phyloP scores from a whole-genome alignment of 345 rosid genomes.

The Limnanthes douglasii region DNA sequence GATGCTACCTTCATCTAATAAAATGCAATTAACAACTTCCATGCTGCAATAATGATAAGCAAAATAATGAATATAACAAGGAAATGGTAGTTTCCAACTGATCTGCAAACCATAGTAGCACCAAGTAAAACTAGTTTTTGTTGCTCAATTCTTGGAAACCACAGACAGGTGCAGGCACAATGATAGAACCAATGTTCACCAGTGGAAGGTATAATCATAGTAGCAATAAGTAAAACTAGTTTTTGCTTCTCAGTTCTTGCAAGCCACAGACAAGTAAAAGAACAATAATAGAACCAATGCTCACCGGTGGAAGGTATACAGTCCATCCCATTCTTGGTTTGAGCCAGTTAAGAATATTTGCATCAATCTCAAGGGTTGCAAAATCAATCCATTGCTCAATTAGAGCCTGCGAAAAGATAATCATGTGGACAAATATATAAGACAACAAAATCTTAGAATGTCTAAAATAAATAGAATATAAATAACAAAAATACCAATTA shows the following conservation, averaged over 20 bases:
- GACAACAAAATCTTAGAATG: not conserved
- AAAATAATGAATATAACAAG: no score
- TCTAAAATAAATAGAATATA: not conserved
- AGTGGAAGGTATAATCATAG: not conserved
- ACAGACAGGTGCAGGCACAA: not conserved
- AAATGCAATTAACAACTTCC: no score
- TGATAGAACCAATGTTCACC: no score
- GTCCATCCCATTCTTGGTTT: constrained; percentile 42
- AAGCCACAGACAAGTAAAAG: not conserved
- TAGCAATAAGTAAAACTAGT: not conserved
- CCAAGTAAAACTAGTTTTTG: not conserved
- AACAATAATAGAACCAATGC: constrained; percentile 5
- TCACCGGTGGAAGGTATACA: constrained; percentile 65
- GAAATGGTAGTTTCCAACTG: no score
- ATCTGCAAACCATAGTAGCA: no score
- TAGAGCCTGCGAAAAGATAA: constrained; percentile 34
- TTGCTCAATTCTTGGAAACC: not conserved
- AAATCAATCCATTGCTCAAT: constrained; percentile 98
- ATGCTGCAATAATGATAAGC: no score
- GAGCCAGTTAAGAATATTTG: constrained; percentile 36
- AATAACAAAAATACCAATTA: not conserved
- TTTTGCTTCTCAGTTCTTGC: not conserved
- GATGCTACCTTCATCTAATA: no score
- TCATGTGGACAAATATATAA: not conserved
- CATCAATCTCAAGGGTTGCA: constrained; percentile 61